Conservation (phyloP, 1,139 yeast genomes). For the Protomyces lactucae-debilis region DNA sequence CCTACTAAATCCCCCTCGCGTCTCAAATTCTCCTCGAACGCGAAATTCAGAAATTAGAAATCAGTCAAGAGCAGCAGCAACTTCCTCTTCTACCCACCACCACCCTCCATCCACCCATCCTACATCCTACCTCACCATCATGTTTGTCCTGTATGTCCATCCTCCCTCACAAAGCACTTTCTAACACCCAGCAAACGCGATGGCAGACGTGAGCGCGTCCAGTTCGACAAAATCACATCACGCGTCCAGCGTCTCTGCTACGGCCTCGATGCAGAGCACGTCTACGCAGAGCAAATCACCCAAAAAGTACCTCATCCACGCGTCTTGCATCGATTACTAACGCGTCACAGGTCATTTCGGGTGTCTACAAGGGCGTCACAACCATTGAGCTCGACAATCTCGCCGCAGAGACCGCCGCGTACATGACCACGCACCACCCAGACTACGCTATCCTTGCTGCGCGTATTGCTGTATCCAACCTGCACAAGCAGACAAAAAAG, state of each 20-base stretch:
- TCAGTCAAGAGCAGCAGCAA: not conserved
- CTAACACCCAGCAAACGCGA: conserved; percentile 37
- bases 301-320: conserved; percentile 47
- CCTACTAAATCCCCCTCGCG: not conserved
- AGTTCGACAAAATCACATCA: conserved; percentile 70
- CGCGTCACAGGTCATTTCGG: conserved; percentile 55
- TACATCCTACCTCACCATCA: not conserved
- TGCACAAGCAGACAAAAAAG: conserved; percentile 90
- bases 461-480: conserved; percentile 82
- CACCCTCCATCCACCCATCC: not conserved
- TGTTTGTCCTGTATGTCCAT: conserved; percentile 20
- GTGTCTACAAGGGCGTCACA: conserved; percentile 93
- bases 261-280: conserved; percentile 75
- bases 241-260: conserved; percentile 66
- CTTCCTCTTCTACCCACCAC: conserved; percentile 1
- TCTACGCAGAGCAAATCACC: conserved; percentile 83
- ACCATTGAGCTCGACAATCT: conserved; percentile 87
- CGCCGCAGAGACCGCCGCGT: conserved; percentile 96
- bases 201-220: conserved; percentile 82
- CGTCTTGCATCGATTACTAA: not conserved
- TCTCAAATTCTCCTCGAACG: not conserved
- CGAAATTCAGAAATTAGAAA: no score
- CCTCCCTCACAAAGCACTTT: not conserved
- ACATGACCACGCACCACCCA: conserved; percentile 89
- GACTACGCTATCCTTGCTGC: conserved; percentile 95